phyloP scores from a whole-genome alignment of 139 green algal genomes.

The Pseudopediastrum boryanum region DNA sequence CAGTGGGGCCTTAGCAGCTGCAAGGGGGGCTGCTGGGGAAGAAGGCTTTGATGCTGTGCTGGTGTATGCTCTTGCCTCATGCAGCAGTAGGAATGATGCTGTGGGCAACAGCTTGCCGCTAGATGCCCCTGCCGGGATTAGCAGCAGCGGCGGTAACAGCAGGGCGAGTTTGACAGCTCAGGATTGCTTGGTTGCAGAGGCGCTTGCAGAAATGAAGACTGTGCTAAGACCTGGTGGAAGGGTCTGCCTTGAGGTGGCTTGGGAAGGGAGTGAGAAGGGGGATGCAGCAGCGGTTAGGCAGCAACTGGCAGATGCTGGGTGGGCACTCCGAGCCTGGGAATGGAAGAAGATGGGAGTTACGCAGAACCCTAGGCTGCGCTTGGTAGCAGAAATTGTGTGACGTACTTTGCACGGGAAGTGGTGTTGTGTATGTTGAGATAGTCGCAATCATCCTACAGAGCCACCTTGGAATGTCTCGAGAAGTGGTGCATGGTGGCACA shows the following conservation, averaged over 20 bases:
- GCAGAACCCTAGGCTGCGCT: too few relatives aligned
- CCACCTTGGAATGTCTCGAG: too few relatives aligned
- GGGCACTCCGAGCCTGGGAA: too few relatives aligned
- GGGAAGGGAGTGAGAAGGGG: neutral
- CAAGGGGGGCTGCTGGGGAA: neutral
- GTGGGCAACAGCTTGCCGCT: too few relatives aligned
- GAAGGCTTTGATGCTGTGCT: conserved; percentile 42
- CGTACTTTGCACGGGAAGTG: too few relatives aligned
- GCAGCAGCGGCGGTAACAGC: neutral
- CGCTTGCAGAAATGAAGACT: conserved; percentile 29
- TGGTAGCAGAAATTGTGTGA: too few relatives aligned
- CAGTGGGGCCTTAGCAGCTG: conserved; percentile 8
- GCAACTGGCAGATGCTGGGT: conserved; percentile 2
- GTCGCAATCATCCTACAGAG: too few relatives aligned
- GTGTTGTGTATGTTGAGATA: too few relatives aligned
- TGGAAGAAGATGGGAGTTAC: too few relatives aligned
- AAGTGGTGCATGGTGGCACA: too few relatives aligned
- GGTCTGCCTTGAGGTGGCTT: conserved; percentile 47
- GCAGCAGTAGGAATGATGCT: too few relatives aligned
- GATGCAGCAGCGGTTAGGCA: neutral
- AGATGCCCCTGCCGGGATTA: too few relatives aligned
- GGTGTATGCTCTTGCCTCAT: conserved; percentile 26
- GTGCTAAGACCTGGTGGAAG: conserved; percentile 46
- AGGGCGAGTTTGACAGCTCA: neutral
- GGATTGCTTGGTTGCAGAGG: neutral